Percentiles rank a stretch among this genome's conserved stretches.
Evolutionary conservation across 441 rosid genomes (phyloP).

Genomic region (Capsella rubella): DNA sequence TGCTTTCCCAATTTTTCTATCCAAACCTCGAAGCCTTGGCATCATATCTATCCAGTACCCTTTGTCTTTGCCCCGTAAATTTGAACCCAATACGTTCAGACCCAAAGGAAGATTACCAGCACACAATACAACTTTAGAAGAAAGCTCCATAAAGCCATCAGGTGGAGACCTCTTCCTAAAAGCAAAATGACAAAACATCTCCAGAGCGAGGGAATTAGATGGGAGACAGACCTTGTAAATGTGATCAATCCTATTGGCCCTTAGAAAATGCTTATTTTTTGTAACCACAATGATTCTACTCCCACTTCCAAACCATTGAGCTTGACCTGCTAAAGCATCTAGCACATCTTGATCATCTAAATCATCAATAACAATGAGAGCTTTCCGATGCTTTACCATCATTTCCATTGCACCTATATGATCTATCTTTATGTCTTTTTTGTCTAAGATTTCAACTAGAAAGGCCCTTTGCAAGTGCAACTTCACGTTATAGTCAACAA

Average conservation of each 20-base stretch:
- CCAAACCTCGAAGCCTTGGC: not conserved
- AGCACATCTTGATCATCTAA: not conserved
- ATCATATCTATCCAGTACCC: slow-evolving; percentile 20
- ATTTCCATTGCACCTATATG: not conserved
- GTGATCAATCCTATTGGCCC: not conserved
- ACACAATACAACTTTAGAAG: not conserved
- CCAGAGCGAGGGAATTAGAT: not conserved
- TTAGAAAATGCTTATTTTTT: not conserved
- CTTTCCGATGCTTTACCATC: not conserved
- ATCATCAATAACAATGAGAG: not conserved
- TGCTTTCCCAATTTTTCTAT: not conserved
- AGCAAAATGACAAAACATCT: not conserved
- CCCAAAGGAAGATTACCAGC: slow-evolving; percentile 18
- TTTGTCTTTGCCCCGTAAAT: not conserved
- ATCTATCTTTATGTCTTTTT: not conserved
- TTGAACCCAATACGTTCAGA: slow-evolving; percentile 33
- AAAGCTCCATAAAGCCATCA: not conserved
- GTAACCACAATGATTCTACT: not conserved
- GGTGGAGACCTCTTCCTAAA: not conserved
- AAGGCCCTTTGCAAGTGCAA: not conserved
- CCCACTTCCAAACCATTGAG: not conserved
- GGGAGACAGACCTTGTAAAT: not conserved
- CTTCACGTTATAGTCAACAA: not conserved
- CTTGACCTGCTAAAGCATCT: not conserved
- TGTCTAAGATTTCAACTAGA: not conserved